phyloP scores from a whole-genome alignment of 129 eudicot species.

The carrot (Daucus carota) region DNA sequence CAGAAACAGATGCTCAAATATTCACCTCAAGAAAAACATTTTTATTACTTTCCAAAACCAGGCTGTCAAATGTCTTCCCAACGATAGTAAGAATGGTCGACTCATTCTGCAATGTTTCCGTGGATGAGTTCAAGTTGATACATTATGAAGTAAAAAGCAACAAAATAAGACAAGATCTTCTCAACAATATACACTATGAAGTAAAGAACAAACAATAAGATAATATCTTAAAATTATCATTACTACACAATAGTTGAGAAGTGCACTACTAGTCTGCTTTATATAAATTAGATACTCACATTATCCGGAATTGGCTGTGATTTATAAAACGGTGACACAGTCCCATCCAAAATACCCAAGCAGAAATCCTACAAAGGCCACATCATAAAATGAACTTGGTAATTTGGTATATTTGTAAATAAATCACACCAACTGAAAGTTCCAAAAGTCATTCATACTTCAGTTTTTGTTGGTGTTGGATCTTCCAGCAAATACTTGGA shows the following conservation, averaged over 20 bases:
- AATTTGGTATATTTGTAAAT: conserved; percentile 8
- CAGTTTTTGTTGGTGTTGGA: conserved; percentile 47
- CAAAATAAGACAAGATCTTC: not conserved
- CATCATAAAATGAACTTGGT: conserved; percentile 1
- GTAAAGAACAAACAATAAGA: not conserved
- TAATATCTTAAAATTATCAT: not conserved
- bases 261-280: not conserved
- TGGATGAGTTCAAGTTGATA: not conserved
- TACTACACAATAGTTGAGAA: not conserved
- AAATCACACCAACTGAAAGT: conserved; percentile 15
- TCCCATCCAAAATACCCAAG: conserved; percentile 50
- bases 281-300: conserved; percentile 37
- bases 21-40: conserved; percentile 81
- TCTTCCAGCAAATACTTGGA: conserved; percentile 77
- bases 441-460: conserved; percentile 27
- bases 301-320: conserved; percentile 85
- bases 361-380: conserved; percentile 57
- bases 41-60: conserved; percentile 56
- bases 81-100: conserved; percentile 55
- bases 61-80: conserved; percentile 78
- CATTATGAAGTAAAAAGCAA: not conserved
- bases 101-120: conserved; percentile 42
- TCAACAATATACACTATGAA: not conserved
- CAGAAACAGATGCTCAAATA: not conserved
- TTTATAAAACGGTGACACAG: conserved; percentile 48